Percentiles rank a stretch among this genome's conserved stretches.
phyloP scores from a whole-genome alignment of 129 eudicot species.

The Logfia minima region DNA sequence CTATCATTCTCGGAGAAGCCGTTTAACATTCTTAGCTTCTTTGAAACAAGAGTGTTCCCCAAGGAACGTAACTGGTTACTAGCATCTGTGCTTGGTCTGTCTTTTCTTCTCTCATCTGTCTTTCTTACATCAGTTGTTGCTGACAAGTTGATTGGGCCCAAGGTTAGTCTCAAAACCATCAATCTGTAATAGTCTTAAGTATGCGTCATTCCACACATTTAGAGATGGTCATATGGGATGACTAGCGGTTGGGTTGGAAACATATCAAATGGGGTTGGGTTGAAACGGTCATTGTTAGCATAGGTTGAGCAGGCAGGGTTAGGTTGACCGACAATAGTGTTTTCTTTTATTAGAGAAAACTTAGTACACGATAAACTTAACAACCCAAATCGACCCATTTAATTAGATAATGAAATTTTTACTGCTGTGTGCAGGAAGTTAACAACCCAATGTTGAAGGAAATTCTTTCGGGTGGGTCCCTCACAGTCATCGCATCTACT shows the following conservation, averaged over 20 bases:
- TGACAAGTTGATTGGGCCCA: slow-evolving; percentile 59
- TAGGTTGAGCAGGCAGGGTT: neutral
- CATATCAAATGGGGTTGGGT: neutral
- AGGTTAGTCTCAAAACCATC: slow-evolving; percentile 44
- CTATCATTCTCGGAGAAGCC: slow-evolving; percentile 48
- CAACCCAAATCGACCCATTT: neutral
- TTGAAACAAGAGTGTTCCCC: slow-evolving; percentile 39
- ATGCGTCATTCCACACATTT: neutral
- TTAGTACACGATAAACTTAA: neutral
- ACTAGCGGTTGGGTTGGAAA: neutral
- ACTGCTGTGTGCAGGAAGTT: slow-evolving; percentile 51
- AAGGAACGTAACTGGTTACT: slow-evolving; percentile 67
- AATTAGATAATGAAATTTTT: neutral
- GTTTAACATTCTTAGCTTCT: slow-evolving; percentile 43
- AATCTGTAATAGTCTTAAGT: neutral
- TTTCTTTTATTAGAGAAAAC: neutral
- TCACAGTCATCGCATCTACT: slow-evolving; percentile 43
- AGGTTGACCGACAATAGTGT: too few relatives aligned
- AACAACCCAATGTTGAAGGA: slow-evolving; percentile 72
- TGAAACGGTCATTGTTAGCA: neutral
- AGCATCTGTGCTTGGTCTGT: slow-evolving; percentile 68
- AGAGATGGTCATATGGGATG: neutral
- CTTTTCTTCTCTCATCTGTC: slow-evolving; percentile 51
- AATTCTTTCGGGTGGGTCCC: slow-evolving; percentile 59
- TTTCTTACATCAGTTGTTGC: slow-evolving; percentile 65